phyloP scores from a whole-genome alignment of 2,329 filamentous ascomycete genomes.

The Pseudogymnoascus sp. region DNA sequence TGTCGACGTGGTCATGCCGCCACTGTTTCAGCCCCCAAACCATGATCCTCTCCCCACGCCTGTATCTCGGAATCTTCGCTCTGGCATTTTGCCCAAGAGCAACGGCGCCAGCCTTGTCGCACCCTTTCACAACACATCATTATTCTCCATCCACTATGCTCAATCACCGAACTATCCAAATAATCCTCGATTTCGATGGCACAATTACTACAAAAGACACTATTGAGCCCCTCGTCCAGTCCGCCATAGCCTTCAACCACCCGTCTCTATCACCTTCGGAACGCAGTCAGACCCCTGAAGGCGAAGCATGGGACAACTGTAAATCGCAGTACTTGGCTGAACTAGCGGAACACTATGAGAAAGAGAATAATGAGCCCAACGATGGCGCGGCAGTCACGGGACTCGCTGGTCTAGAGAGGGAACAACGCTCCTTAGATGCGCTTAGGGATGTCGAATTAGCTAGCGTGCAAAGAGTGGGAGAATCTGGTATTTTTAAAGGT shows the following conservation, averaged over 20 bases:
- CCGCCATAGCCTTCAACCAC: constrained; percentile 4
- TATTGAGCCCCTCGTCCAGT: constrained; percentile 16
- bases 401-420: constrained; percentile 9
- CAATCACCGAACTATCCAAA: neutral
- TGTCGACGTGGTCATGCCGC: neutral
- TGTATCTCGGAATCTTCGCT: neutral
- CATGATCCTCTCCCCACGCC: neutral
- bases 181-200: constrained; percentile 19
- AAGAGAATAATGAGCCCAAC: constrained; percentile 10
- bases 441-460: constrained; percentile 18
- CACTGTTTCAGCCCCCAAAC: neutral
- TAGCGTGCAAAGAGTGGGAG: constrained; percentile 21
- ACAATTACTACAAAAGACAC: constrained; percentile 27
- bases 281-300: constrained; percentile 9
- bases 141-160: neutral
- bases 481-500: constrained; percentile 20
- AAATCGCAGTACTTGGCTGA: constrained; percentile 17
- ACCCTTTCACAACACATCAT: neutral
- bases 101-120: neutral
- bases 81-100: neutral
- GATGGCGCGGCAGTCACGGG: neutral
- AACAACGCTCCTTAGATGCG: constrained; percentile 17
- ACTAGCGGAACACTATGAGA: constrained; percentile 12
- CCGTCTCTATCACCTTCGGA: constrained; percentile 11
- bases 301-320: constrained; percentile 10